Conservation (phyloP, 495 filamentous ascomycete species). For the Penicillium bovifimosum region DNA sequence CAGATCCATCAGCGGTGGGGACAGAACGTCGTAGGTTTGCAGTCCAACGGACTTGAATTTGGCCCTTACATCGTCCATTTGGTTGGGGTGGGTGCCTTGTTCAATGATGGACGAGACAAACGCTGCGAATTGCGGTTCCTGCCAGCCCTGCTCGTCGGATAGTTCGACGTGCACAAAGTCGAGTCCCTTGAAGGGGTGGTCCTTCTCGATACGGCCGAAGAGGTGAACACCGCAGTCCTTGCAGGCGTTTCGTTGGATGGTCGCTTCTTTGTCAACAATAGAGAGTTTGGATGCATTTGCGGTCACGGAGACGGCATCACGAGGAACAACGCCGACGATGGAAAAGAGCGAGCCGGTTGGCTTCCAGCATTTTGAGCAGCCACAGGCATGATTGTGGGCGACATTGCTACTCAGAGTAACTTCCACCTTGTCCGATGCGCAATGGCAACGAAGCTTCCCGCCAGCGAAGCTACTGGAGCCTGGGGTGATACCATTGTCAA, state of each 20-base stretch:
- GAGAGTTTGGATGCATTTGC: conserved; percentile 47
- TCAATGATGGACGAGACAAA: conserved; percentile 58
- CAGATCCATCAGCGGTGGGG: conserved; percentile 52
- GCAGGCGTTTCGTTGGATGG: conserved; percentile 56
- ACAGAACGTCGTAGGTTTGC: conserved; percentile 52
- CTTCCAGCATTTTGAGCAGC: conserved; percentile 63
- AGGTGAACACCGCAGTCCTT: conserved; percentile 50
- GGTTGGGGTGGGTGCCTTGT: conserved; percentile 50
- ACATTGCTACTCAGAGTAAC: conserved; percentile 48
- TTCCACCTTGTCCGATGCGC: conserved; percentile 43
- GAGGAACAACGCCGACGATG: conserved; percentile 50
- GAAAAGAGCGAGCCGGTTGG: conserved; percentile 53
- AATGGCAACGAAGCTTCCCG: conserved; percentile 51
- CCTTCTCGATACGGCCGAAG: conserved; percentile 54
- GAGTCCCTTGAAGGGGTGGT: conserved; percentile 57
- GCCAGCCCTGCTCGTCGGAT: conserved; percentile 51
- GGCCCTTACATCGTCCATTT: conserved; percentile 44
- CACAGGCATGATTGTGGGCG: conserved; percentile 60
- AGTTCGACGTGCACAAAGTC: conserved; percentile 59
- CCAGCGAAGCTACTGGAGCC: conserved; percentile 45
- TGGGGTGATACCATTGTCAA: conserved; percentile 50
- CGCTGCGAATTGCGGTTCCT: conserved; percentile 58
- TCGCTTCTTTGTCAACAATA: conserved; percentile 47
- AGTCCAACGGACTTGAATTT: conserved; percentile 46
- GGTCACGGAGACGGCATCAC: conserved; percentile 41